Base-by-base conservation (phyloP, 192 early-diverging fungal species). In the Irineochytrium annulatum region DNA sequence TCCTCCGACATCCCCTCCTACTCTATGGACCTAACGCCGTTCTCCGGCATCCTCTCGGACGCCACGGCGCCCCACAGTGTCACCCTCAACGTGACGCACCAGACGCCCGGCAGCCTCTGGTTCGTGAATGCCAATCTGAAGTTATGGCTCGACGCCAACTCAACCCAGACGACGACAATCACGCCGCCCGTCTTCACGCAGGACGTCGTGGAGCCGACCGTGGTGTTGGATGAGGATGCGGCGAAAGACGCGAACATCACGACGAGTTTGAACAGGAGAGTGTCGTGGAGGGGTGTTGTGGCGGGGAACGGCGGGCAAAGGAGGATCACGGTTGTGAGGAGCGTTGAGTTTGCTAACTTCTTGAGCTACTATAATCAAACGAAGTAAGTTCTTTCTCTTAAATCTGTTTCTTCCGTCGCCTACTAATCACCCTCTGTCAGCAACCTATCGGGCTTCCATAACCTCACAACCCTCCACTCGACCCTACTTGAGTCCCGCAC, bases 1-100 rank as follows among this genome's bases (percentile, higher is more conserved):
- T 22, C 65, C 22, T 59, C 52, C 27, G 30, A 68, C 31, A 19
- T 71, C 33, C 70, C 70, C 14, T 20, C 46, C 3, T 65, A 48
- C 39, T 31, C 17, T 3, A 46, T 71, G 26, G 70, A 67, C 46
- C 28, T 71, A 3, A 71, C 70, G 20, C 65, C 70, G 4, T 71
- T 55, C 35, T 35, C 55, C 17, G 20, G 28, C 34, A 17, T 63
- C 4, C 32, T 71, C 11, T 22, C 56, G 14, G 45, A 71, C 34
- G 57, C 46, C 6, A 53, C 53, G 3, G 27, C 24, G 2, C 57
- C 43, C 30, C 28, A 66, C 19, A 67, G 53, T 49, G 54, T 62
- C 22, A 55, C 61, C 0, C 52, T 70, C 39, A 70, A 70, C 43
- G 59, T 70, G 16, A 62, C 63, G 14, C 27, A 34, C 27, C 61